phyloP scores from a whole-genome alignment of 345 rosid genomes.

The Theobroma cacao region DNA sequence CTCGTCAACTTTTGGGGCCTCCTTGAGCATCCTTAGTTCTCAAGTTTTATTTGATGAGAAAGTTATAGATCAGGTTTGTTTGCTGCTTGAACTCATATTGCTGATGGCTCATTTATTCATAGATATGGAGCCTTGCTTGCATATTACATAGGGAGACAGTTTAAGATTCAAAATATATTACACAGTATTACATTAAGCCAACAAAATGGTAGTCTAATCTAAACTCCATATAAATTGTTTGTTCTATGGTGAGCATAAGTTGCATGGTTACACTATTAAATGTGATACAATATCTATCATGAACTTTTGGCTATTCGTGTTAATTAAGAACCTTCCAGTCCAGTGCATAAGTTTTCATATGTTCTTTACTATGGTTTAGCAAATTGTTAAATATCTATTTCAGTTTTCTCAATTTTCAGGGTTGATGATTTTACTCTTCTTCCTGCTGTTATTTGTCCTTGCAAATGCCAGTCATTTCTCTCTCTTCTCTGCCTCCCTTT shows the following conservation, averaged over 20 bases:
- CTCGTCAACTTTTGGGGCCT: constrained; percentile 74
- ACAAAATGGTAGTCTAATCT: neutral
- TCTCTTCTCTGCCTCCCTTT: neutral
- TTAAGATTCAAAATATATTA: neutral
- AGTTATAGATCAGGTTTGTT: constrained; percentile 81
- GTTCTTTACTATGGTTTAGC: neutral
- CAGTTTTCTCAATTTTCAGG: neutral
- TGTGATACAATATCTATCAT: neutral
- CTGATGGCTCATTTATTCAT: neutral
- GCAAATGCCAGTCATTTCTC: neutral
- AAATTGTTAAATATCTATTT: neutral
- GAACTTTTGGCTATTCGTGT: neutral
- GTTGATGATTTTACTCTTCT: neutral
- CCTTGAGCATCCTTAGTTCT: constrained; percentile 75
- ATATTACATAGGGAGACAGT: neutral
- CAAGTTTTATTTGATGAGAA: constrained; percentile 83
- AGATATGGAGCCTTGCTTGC: neutral
- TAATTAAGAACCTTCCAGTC: neutral
- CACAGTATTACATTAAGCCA: neutral
- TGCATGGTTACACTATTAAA: neutral
- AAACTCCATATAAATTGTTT: neutral
- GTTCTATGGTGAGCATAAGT: neutral
- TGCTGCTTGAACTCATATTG: neutral
- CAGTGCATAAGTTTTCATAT: neutral
- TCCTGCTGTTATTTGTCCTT: neutral